Percentiles rank a stretch among this genome's conserved stretches.
These are phyloP conservation scores for Hysterangium stoloniferum DNA, from an alignment of 768 basidiomycete species.

Conservation along the genomic window DNA sequence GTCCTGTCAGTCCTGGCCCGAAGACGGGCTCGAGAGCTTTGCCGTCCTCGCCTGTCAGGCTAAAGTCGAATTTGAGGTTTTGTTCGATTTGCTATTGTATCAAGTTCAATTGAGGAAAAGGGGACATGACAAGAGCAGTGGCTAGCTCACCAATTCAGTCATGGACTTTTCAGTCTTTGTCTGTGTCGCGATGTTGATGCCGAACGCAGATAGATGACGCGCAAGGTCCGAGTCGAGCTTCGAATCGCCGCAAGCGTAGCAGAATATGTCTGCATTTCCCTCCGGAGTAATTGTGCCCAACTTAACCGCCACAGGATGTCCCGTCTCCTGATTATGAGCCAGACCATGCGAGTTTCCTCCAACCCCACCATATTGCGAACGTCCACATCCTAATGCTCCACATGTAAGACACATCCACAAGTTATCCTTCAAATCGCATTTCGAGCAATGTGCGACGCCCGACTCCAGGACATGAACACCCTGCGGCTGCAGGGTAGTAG, in stretches of 20 bases:
- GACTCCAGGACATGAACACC: slow-evolving; percentile 17
- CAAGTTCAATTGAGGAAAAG: background rate
- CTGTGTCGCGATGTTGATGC: slow-evolving; percentile 75
- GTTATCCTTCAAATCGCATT: slow-evolving; percentile 84
- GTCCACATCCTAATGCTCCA: slow-evolving; percentile 83
- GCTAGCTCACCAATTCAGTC: slow-evolving; percentile 73
- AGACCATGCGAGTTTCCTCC: slow-evolving; percentile 90
- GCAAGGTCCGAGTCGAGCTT: slow-evolving; percentile 70
- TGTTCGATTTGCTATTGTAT: slow-evolving; percentile 82
- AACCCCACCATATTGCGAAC: slow-evolving; percentile 71
- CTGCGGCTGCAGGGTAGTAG: slow-evolving; percentile 39
- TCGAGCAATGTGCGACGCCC: slow-evolving; percentile 76
- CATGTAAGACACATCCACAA: slow-evolving; percentile 95
- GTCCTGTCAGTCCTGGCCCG: slow-evolving; percentile 82
- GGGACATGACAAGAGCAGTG: background rate
- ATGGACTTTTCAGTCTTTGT: slow-evolving; percentile 94
- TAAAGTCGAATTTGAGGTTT: slow-evolving; percentile 92
- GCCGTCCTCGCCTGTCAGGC: slow-evolving; percentile 78
- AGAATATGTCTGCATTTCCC: slow-evolving; percentile 92
- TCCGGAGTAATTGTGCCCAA: slow-evolving; percentile 96
- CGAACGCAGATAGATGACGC: slow-evolving; percentile 69
- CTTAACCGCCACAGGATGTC: slow-evolving; percentile 83
- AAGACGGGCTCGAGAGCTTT: slow-evolving; percentile 82
- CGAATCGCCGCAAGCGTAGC: slow-evolving; percentile 84
- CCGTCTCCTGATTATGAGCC: slow-evolving; percentile 60